Evolutionary conservation across 2,329 filamentous ascomycete species (phyloP), one percentile per base, ranked within the genome.

Genomic region (Colletotrichum sp.): DNA sequence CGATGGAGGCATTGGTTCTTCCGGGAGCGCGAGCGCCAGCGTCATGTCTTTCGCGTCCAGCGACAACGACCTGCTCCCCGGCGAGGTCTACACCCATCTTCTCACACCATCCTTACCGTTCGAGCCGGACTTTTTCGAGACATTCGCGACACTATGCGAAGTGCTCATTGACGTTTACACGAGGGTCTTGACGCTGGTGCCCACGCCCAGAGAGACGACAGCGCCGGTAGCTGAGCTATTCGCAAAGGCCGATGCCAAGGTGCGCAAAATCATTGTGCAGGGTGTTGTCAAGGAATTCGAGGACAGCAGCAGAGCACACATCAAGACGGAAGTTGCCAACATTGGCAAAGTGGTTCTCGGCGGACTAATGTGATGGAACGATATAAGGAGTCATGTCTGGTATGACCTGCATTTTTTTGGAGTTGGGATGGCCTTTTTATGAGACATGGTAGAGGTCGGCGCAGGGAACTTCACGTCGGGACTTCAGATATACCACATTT

Each of bases 41-140:
- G 88, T 91, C 24, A 90, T 91, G 81, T 89, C 86, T 77, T 92
- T 92, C 80, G 89, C 86, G 70, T 89, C 89, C 66, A 91, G 89
- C 77, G 91, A 89, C 80, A 90, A 88, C 9, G 94, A 95, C 77
- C 88, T 95, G 28, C 86, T 94, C 1, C 93, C 94, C 0, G 95
- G 96, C 48, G 96, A 98, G 81, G 95, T 97, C 80, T 99, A 98
- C 83, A 92, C 92, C 0, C 93, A 96, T 82, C 89, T 99, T 3
- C 89, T 98, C 24, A 98, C 96, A n/a, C 97, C 97, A 0, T 94
- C 93, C 18, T 86, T 99, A 63, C 97, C 97, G 0, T 99, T 99
- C 81, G 96, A 98, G 78, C 97, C 97, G 0, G 97, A 99, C 84
- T 99, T 98, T 81, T 97, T 96, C 84, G 96, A 97, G 86, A 98